A percentile compares a stretch with the other conserved stretches of the same genome.
Evolutionary conservation across 129 eudicot species (phyloP).

Genomic region (Pseudognaphalium luteoalbum): DNA sequence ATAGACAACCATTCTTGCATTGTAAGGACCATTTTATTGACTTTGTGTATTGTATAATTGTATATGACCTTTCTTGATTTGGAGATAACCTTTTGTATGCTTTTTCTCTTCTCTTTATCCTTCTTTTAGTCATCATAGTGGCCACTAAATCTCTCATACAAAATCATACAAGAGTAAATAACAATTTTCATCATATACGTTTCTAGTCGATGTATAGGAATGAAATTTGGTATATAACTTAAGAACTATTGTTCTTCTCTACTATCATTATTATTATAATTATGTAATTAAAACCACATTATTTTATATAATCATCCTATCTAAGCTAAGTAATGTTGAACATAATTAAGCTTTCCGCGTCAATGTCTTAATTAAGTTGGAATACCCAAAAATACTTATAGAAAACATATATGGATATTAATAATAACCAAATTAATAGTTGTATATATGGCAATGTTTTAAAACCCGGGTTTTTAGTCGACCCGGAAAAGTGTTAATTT

Average conservation of each 20-base stretch:
- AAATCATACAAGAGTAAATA: conserved; percentile 33
- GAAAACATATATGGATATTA: too few species aligned
- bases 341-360: background rate
- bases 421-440: too few species aligned
- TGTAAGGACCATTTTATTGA: conserved; percentile 30
- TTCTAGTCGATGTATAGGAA: background rate
- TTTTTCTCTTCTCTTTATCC: conserved; percentile 1
- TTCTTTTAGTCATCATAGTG: conserved; percentile 31
- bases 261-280: background rate
- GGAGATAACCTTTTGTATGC: conserved; percentile 18
- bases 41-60: conserved; percentile 11
- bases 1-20: conserved; percentile 30
- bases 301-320: background rate
- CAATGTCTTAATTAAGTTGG: too few species aligned
- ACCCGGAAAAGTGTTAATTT: too few species aligned
- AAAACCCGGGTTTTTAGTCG: too few species aligned
- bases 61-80: conserved; percentile 33
- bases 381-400: background rate
- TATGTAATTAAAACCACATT: background rate
- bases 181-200: conserved; percentile 18
- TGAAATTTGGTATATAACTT: too few species aligned
- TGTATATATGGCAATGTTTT: too few species aligned
- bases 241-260: background rate
- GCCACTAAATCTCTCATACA: conserved; percentile 23
- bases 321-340: background rate